Conservation (phyloP, 371 early-diverging fungal genomes). For the Rhizopus delemar region DNA sequence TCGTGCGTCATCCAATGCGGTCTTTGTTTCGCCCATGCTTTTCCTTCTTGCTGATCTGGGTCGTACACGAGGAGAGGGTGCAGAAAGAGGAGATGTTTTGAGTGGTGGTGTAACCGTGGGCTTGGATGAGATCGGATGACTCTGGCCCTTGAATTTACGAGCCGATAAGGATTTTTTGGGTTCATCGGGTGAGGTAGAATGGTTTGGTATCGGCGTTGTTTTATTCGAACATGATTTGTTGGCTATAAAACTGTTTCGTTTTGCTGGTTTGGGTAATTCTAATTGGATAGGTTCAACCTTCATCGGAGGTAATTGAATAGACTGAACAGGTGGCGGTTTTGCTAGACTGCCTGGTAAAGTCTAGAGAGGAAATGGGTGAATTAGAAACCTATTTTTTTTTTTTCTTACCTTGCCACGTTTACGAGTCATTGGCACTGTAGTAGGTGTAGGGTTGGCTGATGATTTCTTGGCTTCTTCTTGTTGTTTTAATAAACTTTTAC, state of each 20-base stretch:
- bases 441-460: background rate
- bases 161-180: slow-evolving; percentile 26
- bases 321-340: slow-evolving; percentile 42
- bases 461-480: slow-evolving; percentile 4
- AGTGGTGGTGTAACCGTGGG: slow-evolving; percentile 12
- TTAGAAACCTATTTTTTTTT: background rate
- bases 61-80: slow-evolving; percentile 24
- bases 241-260: slow-evolving; percentile 1
- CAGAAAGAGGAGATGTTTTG: slow-evolving; percentile 10
- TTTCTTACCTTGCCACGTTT: slow-evolving; percentile 47
- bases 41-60: slow-evolving; percentile 11
- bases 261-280: slow-evolving; percentile 24
- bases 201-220: slow-evolving; percentile 20
- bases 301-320: slow-evolving; percentile 52
- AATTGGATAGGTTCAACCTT: slow-evolving; percentile 49
- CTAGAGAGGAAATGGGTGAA: slow-evolving; percentile 14
- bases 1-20: background rate
- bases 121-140: slow-evolving; percentile 12
- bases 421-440: slow-evolving; percentile 13
- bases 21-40: background rate
- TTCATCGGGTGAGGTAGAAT: slow-evolving; percentile 17
- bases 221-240: slow-evolving; percentile 14
- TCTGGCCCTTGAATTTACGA: slow-evolving; percentile 19
- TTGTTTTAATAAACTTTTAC: slow-evolving; percentile 27
- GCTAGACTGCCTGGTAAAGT: slow-evolving; percentile 52